Evolutionary conservation across 495 filamentous ascomycete genomes (phyloP).

Genomic region (Neurospora sp.): DNA sequence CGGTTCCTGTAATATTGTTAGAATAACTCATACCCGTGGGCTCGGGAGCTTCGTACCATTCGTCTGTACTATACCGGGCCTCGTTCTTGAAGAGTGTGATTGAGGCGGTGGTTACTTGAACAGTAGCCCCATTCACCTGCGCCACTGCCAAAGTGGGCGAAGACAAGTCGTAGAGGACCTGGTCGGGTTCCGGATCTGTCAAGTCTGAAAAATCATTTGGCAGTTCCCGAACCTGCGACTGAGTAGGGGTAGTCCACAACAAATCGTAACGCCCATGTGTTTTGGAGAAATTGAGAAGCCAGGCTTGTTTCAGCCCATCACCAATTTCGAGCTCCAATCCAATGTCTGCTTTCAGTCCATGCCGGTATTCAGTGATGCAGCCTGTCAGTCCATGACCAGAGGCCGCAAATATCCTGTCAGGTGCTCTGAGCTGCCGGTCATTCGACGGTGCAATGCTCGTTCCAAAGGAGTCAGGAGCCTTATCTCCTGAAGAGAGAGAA

Average conservation of each 20-base stretch:
- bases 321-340: constrained; percentile 42
- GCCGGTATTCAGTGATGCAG: constrained; percentile 57
- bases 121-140: constrained; percentile 19
- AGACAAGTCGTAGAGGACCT: constrained; percentile 36
- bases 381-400: constrained; percentile 49
- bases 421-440: constrained; percentile 11
- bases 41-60: neutral
- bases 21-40: neutral
- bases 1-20: constrained; percentile 16
- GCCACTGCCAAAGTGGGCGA: constrained; percentile 49
- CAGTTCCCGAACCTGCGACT: constrained; percentile 28
- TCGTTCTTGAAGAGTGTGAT: neutral
- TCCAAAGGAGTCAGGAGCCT: neutral
- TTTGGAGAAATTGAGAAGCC: constrained; percentile 28
- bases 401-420: constrained; percentile 48
- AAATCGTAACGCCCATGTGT: constrained; percentile 21
- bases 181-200: constrained; percentile 24
- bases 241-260: constrained; percentile 43
- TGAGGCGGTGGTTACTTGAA: constrained; percentile 46
- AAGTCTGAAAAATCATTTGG: constrained; percentile 27
- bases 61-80: neutral
- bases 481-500: neutral
- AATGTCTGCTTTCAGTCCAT: constrained; percentile 60
- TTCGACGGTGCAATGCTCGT: constrained; percentile 9
- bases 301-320: constrained; percentile 31